Percentiles rank a stretch among this genome's conserved stretches.
These are phyloP conservation scores for Entomortierella lignicola DNA, from an alignment of 192 early-diverging fungal species.

Conservation along the genomic window DNA sequence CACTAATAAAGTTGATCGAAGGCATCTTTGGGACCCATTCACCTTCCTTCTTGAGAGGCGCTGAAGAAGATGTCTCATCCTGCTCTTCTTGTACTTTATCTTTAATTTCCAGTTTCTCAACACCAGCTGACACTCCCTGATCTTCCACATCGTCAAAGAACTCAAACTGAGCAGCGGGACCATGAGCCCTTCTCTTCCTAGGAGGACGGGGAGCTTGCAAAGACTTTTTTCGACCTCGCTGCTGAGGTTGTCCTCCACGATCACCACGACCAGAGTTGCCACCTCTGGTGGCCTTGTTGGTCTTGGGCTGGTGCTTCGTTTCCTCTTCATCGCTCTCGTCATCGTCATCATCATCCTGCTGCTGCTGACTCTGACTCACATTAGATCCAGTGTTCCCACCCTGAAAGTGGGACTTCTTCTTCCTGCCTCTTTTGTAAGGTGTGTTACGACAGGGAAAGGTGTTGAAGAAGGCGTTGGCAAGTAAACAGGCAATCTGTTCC, in stretches of 20 bases:
- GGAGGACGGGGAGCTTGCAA: slow-evolving; percentile 9
- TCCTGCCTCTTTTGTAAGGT: slow-evolving; percentile 31
- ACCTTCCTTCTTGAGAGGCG: background rate
- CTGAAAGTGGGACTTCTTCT: slow-evolving; percentile 2
- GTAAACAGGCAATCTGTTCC: slow-evolving; percentile 50
- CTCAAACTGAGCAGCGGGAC: slow-evolving; percentile 39
- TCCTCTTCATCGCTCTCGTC: slow-evolving; percentile 11
- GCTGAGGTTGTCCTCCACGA: background rate
- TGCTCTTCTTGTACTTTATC: background rate
- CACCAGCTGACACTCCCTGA: slow-evolving; percentile 1
- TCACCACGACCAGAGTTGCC: slow-evolving; percentile 7
- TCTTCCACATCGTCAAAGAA: slow-evolving; percentile 21
- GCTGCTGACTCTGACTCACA: slow-evolving; percentile 3
- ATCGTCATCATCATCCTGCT: slow-evolving; percentile 17
- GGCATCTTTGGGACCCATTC: slow-evolving; percentile 34
- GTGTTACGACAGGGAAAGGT: slow-evolving; percentile 38
- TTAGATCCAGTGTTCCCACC: background rate
- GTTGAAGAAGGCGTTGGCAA: slow-evolving; percentile 51
- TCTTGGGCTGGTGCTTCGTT: background rate
- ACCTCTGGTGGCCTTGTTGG: background rate
- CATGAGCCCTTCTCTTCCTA: slow-evolving; percentile 20
- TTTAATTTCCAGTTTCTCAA: slow-evolving; percentile 17
- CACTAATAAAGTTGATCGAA: slow-evolving; percentile 47
- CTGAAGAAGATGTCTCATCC: background rate
- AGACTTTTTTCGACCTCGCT: slow-evolving; percentile 8